These are phyloP conservation scores for Rutstroemia sp. DNA, from an alignment of 2,329 filamentous ascomycete genomes.

Conservation along the genomic window DNA sequence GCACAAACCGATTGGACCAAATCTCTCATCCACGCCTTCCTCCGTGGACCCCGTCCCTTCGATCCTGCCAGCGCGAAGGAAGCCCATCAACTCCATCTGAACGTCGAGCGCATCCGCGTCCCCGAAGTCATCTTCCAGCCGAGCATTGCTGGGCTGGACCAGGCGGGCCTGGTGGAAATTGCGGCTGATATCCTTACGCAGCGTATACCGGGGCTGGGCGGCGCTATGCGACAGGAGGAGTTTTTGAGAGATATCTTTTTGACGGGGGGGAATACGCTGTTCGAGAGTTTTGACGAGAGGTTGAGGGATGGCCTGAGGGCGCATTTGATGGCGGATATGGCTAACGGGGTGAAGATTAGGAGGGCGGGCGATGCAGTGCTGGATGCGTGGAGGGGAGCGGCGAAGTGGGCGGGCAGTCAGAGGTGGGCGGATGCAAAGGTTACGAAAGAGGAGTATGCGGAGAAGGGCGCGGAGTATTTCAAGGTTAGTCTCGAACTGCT, in stretches of 20 bases:
- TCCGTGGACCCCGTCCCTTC: slow-evolving; percentile 80
- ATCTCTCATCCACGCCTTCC: slow-evolving; percentile 80
- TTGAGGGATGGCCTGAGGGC: slow-evolving; percentile 65
- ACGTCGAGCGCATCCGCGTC: slow-evolving; percentile 91
- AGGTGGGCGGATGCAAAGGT: slow-evolving; percentile 60
- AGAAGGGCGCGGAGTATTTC: slow-evolving; percentile 91
- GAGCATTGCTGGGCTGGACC: slow-evolving; percentile 83
- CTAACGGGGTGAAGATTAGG: slow-evolving; percentile 29
- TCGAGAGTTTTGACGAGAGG: slow-evolving; percentile 79
- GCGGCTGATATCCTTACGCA: slow-evolving; percentile 83
- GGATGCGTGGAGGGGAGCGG: slow-evolving; percentile 92
- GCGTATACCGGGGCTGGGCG: slow-evolving; percentile 52
- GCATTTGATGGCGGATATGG: slow-evolving; percentile 57
- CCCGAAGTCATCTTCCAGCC: slow-evolving; percentile 92
- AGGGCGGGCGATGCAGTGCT: slow-evolving; percentile 68
- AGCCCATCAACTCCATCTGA: slow-evolving; percentile 84
- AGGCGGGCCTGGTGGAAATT: slow-evolving; percentile 89
- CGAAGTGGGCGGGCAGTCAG: slow-evolving; percentile 64
- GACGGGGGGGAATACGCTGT: slow-evolving; percentile 87
- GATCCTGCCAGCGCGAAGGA: slow-evolving; percentile 73
- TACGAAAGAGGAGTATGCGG: slow-evolving; percentile 73
- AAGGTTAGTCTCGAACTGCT: slow-evolving; percentile 46
- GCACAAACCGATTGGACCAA: slow-evolving; percentile 95
- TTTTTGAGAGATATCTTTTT: slow-evolving; percentile 85
- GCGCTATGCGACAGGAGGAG: slow-evolving; percentile 46